These are phyloP conservation scores for Trichophyton simii DNA, from an alignment of 2,329 filamentous ascomycete genomes.

Conservation along the genomic window DNA sequence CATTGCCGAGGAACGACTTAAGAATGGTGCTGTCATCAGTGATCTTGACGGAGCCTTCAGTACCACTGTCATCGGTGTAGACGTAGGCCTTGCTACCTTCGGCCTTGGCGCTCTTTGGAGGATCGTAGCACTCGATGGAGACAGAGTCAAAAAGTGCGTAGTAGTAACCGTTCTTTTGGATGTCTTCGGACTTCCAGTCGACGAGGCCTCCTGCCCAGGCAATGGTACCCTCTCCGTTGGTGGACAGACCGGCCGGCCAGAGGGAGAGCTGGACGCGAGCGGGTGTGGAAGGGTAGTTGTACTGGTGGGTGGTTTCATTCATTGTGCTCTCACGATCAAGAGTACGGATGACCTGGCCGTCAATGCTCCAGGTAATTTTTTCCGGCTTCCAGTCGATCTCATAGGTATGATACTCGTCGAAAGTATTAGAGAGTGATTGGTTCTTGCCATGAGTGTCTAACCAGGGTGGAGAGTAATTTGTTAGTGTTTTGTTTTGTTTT, in stretches of 20 bases:
- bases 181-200: conserved; percentile 71
- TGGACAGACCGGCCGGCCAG: conserved; percentile 77
- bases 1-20: conserved; percentile 67
- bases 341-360: conserved; percentile 64
- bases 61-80: conserved; percentile 52
- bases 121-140: conserved; percentile 74
- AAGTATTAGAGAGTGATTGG: conserved; percentile 56
- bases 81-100: conserved; percentile 56
- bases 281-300: conserved; percentile 82
- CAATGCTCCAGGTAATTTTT: conserved; percentile 70
- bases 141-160: conserved; percentile 69
- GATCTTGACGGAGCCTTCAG: conserved; percentile 66
- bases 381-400: conserved; percentile 90
- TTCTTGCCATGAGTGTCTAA: conserved; percentile 61
- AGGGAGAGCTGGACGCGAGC: conserved; percentile 84
- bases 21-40: conserved; percentile 63
- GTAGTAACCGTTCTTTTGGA: conserved; percentile 77
- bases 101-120: conserved; percentile 56
- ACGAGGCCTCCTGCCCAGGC: conserved; percentile 85
- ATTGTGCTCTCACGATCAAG: conserved; percentile 68
- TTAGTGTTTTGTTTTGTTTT: not conserved
- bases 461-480: conserved; percentile 1
- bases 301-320: conserved; percentile 71
- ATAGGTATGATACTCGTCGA: conserved; percentile 71
- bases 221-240: conserved; percentile 73